Conservation (phyloP, 2,329 filamentous ascomycete genomes). For the Juglanconis sp. region DNA sequence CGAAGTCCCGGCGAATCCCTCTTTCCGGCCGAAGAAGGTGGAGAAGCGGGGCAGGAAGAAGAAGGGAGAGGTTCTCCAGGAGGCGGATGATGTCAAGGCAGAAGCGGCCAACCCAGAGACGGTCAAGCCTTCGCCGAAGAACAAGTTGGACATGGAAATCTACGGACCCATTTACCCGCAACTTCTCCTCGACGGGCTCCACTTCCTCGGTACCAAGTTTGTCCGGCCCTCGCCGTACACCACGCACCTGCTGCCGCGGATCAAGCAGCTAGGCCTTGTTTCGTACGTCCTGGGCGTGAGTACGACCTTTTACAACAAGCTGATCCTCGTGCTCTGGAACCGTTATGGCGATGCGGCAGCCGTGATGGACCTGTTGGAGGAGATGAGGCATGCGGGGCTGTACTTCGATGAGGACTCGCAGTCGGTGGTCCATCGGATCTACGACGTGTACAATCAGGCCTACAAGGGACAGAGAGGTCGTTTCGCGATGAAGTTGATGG, state of each 20-base stretch:
- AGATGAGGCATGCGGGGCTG: constrained; percentile 64
- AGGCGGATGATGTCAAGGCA: background rate
- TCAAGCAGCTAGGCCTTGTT: constrained; percentile 65
- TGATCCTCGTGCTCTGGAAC: constrained; percentile 60
- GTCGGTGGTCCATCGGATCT: constrained; percentile 32
- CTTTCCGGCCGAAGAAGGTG: background rate
- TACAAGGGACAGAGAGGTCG: constrained; percentile 20
- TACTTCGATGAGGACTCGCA: constrained; percentile 51
- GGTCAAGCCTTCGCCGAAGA: constrained; percentile 9
- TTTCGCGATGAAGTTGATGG: constrained; percentile 31
- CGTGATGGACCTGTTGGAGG: constrained; percentile 55
- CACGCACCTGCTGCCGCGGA: constrained; percentile 60
- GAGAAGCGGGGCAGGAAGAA: constrained; percentile 13
- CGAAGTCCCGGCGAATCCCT: constrained; percentile 17
- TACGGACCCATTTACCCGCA: constrained; percentile 64
- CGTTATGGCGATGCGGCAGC: constrained; percentile 55
- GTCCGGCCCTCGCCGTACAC: constrained; percentile 54
- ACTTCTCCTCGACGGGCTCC: constrained; percentile 56
- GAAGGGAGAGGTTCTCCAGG: constrained; percentile 11
- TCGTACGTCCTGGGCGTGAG: constrained; percentile 71
- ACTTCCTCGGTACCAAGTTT: constrained; percentile 57
- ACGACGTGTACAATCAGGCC: constrained; percentile 22
- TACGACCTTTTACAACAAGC: constrained; percentile 66
- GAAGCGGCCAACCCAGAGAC: background rate
- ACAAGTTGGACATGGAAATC: constrained; percentile 46